phyloP scores from a whole-genome alignment of 306 rosid species.

The Castanopsis chinensis region DNA sequence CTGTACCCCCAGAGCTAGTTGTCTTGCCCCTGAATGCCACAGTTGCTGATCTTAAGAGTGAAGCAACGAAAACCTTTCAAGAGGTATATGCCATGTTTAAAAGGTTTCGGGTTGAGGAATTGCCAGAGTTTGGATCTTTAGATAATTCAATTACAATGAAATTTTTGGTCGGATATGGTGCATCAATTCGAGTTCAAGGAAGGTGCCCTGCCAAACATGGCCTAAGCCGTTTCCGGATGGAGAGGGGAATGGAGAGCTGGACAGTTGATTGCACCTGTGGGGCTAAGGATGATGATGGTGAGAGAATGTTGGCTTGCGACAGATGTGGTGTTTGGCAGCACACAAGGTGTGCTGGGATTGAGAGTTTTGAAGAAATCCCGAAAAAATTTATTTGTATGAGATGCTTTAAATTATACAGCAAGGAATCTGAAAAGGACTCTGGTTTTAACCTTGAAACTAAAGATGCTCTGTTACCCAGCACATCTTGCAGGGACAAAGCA shows the following conservation, averaged over 20 bases:
- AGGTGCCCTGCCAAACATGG: slow-evolving; percentile 50
- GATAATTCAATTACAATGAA: slow-evolving; percentile 44
- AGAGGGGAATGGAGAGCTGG: slow-evolving; percentile 67
- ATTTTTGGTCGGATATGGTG: slow-evolving; percentile 48
- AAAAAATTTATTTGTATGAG: slow-evolving; percentile 45
- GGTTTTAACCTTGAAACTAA: slow-evolving; percentile 7
- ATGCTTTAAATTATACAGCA: slow-evolving; percentile 20
- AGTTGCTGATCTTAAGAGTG: slow-evolving; percentile 44
- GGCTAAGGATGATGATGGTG: slow-evolving; percentile 79
- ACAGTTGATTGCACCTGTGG: slow-evolving; percentile 70
- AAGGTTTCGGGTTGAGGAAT: slow-evolving; percentile 54
- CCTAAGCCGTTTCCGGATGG: slow-evolving; percentile 56
- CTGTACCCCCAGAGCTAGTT: slow-evolving; percentile 60
- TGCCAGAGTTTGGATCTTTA: slow-evolving; percentile 42
- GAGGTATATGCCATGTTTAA: slow-evolving; percentile 70
- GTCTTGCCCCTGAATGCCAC: slow-evolving; percentile 59
- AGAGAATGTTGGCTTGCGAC: slow-evolving; percentile 78
- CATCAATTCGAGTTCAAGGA: slow-evolving; percentile 46
- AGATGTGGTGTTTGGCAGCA: slow-evolving; percentile 76
- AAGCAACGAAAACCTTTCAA: slow-evolving; percentile 50
- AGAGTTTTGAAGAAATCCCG: slow-evolving; percentile 38
- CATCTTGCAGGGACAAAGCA: slow-evolving; percentile 42
- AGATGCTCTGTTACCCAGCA: neutral
- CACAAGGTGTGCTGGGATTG: slow-evolving; percentile 68
- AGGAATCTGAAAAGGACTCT: slow-evolving; percentile 10